Evolutionary conservation across 345 rosid species (phyloP).

Genomic region (Pugionium cornutum): DNA sequence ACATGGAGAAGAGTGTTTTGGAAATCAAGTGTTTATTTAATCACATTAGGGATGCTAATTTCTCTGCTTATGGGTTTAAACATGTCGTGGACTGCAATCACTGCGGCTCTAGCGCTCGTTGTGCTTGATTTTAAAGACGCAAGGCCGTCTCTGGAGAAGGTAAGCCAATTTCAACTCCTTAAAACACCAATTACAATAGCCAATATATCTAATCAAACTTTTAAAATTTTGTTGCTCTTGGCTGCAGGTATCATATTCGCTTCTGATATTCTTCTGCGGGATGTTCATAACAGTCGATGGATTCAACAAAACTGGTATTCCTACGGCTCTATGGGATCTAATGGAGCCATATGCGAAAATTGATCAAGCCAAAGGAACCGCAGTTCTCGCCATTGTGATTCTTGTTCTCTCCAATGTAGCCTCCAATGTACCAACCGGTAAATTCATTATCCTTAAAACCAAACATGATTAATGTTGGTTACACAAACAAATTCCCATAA

Average conservation of each 20-base stretch:
- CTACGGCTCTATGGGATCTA: constrained; percentile 66
- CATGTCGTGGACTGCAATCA: constrained; percentile 90
- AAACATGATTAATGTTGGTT: neutral
- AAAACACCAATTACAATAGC: too few species aligned
- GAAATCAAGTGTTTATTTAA: constrained; percentile 66
- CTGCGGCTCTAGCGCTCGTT: constrained; percentile 78
- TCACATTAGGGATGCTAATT: constrained; percentile 67
- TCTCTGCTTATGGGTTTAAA: constrained; percentile 69
- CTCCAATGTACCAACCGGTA: constrained; percentile 93
- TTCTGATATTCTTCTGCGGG: constrained; percentile 80
- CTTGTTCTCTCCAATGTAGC: constrained; percentile 71
- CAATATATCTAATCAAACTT: neutral
- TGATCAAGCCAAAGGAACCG: constrained; percentile 49
- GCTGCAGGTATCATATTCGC: constrained; percentile 73
- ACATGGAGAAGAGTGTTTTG: constrained; percentile 55
- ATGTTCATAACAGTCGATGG: constrained; percentile 87
- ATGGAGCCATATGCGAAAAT: constrained; percentile 73
- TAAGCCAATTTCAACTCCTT: constrained; percentile 28
- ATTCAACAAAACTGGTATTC: constrained; percentile 84
- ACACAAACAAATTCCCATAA: too few species aligned
- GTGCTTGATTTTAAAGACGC: constrained; percentile 91
- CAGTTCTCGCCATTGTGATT: constrained; percentile 66
- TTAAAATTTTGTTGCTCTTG: constrained; percentile 2
- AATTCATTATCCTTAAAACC: neutral
- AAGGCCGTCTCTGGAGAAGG: constrained; percentile 77